These are phyloP conservation scores for Papiliotrema terrestris DNA, from an alignment of 1,284 basidiomycete genomes.

Conservation along the genomic window DNA sequence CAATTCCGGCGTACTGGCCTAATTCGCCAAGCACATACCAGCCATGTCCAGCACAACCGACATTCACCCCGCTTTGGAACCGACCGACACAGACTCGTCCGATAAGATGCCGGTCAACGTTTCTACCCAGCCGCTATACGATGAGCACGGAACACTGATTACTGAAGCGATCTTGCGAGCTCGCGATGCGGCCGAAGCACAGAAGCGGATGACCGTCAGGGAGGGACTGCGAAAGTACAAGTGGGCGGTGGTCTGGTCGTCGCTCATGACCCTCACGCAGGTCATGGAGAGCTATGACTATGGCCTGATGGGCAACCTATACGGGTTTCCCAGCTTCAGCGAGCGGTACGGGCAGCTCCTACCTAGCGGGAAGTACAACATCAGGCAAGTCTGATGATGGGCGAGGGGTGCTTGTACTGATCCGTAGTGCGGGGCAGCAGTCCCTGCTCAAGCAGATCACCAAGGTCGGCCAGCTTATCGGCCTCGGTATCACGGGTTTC, in stretches of 20 bases:
- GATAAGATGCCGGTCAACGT: too few species aligned
- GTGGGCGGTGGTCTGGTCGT: conserved; percentile 26
- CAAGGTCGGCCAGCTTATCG: conserved; percentile 16
- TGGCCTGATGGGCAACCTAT: conserved; percentile 10
- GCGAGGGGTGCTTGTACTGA: conserved; percentile 10
- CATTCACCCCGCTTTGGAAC: too few species aligned
- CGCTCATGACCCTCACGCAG: conserved; percentile 42
- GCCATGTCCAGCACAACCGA: too few species aligned
- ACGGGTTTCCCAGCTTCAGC: background rate
- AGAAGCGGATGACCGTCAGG: too few species aligned
- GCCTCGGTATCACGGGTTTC: conserved; percentile 10
- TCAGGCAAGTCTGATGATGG: background rate
- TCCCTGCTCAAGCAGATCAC: conserved; percentile 1
- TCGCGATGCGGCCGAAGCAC: too few species aligned
- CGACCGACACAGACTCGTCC: too few species aligned
- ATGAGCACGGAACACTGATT: too few species aligned
- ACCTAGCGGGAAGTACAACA: conserved; percentile 13
- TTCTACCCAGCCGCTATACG: too few species aligned
- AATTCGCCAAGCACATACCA: too few species aligned
- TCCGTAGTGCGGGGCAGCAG: background rate
- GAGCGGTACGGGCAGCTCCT: background rate
- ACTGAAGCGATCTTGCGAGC: too few species aligned
- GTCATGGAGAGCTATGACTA: conserved; percentile 47
- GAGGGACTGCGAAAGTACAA: too few species aligned
- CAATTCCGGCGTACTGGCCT: too few species aligned